phyloP scores from a whole-genome alignment of 2,329 filamentous ascomycete species.

The Emericellopsis atlantica region DNA sequence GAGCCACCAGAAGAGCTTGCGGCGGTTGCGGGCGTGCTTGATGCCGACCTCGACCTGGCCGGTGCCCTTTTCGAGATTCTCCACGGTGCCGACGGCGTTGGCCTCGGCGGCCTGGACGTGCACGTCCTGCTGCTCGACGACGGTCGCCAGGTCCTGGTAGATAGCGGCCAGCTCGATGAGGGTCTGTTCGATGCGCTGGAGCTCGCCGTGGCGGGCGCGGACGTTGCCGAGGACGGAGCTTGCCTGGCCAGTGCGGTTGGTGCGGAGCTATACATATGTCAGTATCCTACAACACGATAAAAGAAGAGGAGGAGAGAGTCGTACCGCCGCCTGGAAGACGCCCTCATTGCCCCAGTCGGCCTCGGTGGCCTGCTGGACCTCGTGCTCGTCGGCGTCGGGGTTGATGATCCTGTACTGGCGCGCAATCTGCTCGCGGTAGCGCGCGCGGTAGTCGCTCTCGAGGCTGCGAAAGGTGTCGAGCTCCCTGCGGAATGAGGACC shows the following conservation, averaged over 20 bases:
- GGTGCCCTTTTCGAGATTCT: conserved; percentile 58
- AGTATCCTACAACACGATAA: not conserved
- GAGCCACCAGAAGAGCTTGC: conserved; percentile 76
- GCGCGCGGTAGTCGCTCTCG: conserved; percentile 56
- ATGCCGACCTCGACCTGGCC: conserved; percentile 57
- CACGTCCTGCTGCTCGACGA: conserved; percentile 60
- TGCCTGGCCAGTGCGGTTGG: conserved; percentile 62
- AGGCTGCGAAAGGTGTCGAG: conserved; percentile 58
- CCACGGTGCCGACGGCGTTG: conserved; percentile 52
- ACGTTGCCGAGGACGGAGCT: conserved; percentile 64
- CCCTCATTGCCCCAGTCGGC: conserved; percentile 67
- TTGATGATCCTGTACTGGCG: conserved; percentile 75
- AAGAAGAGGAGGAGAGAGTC: conserved; percentile 15
- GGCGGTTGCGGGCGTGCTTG: conserved; percentile 49
- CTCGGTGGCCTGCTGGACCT: conserved; percentile 57
- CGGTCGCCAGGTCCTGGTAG: conserved; percentile 62
- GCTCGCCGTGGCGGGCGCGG: conserved; percentile 71
- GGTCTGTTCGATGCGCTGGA: conserved; percentile 67
- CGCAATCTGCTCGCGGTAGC: conserved; percentile 66
- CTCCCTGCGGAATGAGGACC: conserved; percentile 59
- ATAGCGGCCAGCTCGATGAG: conserved; percentile 56
- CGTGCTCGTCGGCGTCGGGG: conserved; percentile 60
- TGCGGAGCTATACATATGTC: conserved; percentile 49
- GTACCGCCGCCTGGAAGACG: conserved; percentile 71
- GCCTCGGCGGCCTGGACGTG: conserved; percentile 49